These are phyloP conservation scores for Corchorus capsularis DNA, from an alignment of 345 rosid genomes.

Conservation along the genomic window DNA sequence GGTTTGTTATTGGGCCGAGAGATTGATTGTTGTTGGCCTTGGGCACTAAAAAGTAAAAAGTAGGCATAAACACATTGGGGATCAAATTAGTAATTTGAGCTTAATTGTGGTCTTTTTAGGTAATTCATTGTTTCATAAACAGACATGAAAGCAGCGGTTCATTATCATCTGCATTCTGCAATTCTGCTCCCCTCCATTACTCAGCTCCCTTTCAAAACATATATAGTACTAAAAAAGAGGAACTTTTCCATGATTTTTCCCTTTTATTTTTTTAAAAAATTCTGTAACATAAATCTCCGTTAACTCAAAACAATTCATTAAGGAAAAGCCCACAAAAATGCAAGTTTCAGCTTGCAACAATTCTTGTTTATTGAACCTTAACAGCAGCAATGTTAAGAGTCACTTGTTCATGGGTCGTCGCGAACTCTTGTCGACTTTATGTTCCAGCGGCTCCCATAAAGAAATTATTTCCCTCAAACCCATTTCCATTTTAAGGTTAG, in stretches of 20 bases:
- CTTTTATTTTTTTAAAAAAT: neutral
- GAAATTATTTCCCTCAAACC: conserved; percentile 31
- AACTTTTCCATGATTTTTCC: neutral
- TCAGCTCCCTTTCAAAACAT: too few relatives aligned
- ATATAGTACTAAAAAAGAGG: too few relatives aligned
- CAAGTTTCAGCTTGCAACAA: conserved; percentile 35
- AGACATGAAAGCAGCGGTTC: neutral
- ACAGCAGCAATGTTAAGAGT: conserved; percentile 15
- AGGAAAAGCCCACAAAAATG: conserved; percentile 30
- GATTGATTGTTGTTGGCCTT: too few relatives aligned
- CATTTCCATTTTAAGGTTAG: conserved; percentile 39
- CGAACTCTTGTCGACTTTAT: conserved; percentile 41
- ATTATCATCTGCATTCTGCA: neutral
- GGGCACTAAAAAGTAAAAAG: too few relatives aligned
- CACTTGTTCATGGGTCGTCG: conserved; percentile 38
- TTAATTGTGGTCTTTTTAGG: neutral
- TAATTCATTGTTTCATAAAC: neutral
- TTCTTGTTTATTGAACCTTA: conserved; percentile 36
- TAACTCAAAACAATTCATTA: neutral
- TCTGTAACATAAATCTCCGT: neutral
- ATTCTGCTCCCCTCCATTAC: neutral
- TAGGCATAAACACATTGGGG: neutral
- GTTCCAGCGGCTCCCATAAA: conserved; percentile 31
- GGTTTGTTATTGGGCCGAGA: too few relatives aligned
- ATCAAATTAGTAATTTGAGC: neutral